Base-by-base conservation (phyloP, 495 filamentous ascomycete genomes). In the Penicilliopsis zonata region DNA sequence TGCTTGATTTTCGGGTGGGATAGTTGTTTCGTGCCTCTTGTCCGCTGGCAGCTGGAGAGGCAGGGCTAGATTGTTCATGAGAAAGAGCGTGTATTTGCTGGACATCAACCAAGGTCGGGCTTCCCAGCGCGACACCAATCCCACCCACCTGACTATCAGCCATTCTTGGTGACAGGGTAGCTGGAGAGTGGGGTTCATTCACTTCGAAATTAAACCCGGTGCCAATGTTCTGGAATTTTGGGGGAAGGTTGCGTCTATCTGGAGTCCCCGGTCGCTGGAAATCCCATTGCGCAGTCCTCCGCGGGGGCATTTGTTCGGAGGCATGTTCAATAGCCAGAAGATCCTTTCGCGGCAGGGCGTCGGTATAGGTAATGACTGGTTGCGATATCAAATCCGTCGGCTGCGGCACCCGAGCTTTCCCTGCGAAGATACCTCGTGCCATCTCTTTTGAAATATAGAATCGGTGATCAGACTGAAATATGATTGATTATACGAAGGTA, bases 61-160 rank as follows among this genome's bases (percentile, higher is more conserved):
- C 14, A 32, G n/a, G n/a, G n/a, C n/a, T n/a, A n/a, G n/a, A n/a
- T n/a, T n/a, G n/a, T n/a, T n/a, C n/a, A n/a, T n/a, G n/a, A n/a
- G n/a, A n/a, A n/a, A n/a, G n/a, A n/a, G n/a, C n/a, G n/a, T n/a
- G n/a, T n/a, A n/a, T 19, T 5, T 36, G 37, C 8, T 44, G 40
- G 9, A 42, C 14, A 26, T 52, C 39, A 3, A 55, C 13, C 44
- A 63, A 43, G n/a, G 55, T 55, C 2, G 70, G 70, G 37, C 67
- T 73, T 14, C 69, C 70, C 21, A 75, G 40, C 0, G 69, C 70
- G 31, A 74, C 60, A 1, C 70, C 69, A 33, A 75, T 72, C 37
- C 44, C 54, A 14, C 60, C 44, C 7, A 41, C 38, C 16, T 37
- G 41, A 14, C 36, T 28, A 13, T 40, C 30, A 4, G 35, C 26